A percentile compares a stretch with the other conserved stretches of the same genome.
phyloP scores from a whole-genome alignment of 2,329 filamentous ascomycete species.

The Calonectria montana region DNA sequence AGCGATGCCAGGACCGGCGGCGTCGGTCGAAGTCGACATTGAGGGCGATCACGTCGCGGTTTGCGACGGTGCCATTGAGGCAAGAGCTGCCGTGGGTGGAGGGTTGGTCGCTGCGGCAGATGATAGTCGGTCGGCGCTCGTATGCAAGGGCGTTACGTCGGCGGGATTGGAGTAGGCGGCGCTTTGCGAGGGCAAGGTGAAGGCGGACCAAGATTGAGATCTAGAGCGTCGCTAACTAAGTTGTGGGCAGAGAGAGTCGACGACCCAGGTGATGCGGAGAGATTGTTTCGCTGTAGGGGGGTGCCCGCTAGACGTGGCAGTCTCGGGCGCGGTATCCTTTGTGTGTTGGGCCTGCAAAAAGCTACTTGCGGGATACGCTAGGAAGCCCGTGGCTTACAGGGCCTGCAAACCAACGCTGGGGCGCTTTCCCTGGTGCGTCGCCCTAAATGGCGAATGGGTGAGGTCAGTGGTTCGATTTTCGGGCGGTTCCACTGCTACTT shows the following conservation, averaged over 20 bases:
- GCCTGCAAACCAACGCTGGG: conserved; percentile 30
- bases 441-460: conserved; percentile 11
- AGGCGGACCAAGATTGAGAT: conserved; percentile 25
- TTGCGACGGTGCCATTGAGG: conserved; percentile 50
- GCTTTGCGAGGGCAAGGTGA: conserved; percentile 29
- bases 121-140: conserved; percentile 18
- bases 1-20: conserved; percentile 64
- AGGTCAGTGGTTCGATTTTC: conserved; percentile 42
- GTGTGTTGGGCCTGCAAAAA: conserved; percentile 5
- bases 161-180: conserved; percentile 22
- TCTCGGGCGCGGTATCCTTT: conserved; percentile 26
- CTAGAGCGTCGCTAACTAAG: conserved; percentile 7
- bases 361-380: conserved; percentile 8
- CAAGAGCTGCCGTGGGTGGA: conserved; percentile 28
- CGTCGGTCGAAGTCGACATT: conserved; percentile 65
- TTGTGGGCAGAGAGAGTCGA: background rate
- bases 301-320: background rate
- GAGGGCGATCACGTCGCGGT: conserved; percentile 52
- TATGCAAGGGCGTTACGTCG: conserved; percentile 23
- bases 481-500: conserved; percentile 39
- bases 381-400: conserved; percentile 21
- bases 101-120: conserved; percentile 30
- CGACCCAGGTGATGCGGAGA: conserved; percentile 42
- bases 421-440: conserved; percentile 29
- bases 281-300: conserved; percentile 36